Evolutionary conservation across 1,284 basidiomycete species (phyloP).

Genomic region (Microbotryum intermedium): DNA sequence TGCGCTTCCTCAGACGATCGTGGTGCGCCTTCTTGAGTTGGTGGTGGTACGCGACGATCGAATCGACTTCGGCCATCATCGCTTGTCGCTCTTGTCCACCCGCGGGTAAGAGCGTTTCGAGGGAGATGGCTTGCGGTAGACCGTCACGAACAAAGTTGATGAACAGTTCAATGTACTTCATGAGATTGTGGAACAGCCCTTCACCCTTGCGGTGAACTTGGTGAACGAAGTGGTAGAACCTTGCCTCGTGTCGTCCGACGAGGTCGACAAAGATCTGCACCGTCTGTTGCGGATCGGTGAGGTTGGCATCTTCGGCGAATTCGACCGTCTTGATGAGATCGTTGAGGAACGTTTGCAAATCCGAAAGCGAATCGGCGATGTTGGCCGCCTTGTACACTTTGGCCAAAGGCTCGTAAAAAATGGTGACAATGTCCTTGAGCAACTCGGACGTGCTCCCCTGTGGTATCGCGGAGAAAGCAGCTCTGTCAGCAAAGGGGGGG

Average conservation of each 20-base stretch:
- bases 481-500: neutral
- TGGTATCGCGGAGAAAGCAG: neutral
- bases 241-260: slow-evolving; percentile 84
- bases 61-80: slow-evolving; percentile 78
- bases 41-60: slow-evolving; percentile 80
- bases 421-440: slow-evolving; percentile 96
- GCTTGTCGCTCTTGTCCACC: slow-evolving; percentile 60
- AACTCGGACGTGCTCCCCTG: slow-evolving; percentile 90
- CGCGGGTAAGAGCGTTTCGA: slow-evolving; percentile 80
- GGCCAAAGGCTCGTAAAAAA: slow-evolving; percentile 96
- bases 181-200: slow-evolving; percentile 83
- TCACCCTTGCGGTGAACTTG: slow-evolving; percentile 97
- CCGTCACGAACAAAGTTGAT: slow-evolving; percentile 87
- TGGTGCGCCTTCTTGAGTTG: slow-evolving; percentile 83
- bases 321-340: slow-evolving; percentile 95
- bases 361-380: slow-evolving; percentile 85
- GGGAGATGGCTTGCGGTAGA: slow-evolving; percentile 52
- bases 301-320: slow-evolving; percentile 71
- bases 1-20: slow-evolving; percentile 70
- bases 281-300: slow-evolving; percentile 72
- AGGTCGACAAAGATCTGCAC: slow-evolving; percentile 93
- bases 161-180: slow-evolving; percentile 96
- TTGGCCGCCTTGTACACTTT: slow-evolving; percentile 97
- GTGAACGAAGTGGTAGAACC: slow-evolving; percentile 96
- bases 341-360: slow-evolving; percentile 89